A percentile compares a stretch with the other conserved stretches of the same genome.
Evolutionary conservation across 31 red algal species (phyloP).

Genomic region (Bonnemaisonia californica): DNA sequence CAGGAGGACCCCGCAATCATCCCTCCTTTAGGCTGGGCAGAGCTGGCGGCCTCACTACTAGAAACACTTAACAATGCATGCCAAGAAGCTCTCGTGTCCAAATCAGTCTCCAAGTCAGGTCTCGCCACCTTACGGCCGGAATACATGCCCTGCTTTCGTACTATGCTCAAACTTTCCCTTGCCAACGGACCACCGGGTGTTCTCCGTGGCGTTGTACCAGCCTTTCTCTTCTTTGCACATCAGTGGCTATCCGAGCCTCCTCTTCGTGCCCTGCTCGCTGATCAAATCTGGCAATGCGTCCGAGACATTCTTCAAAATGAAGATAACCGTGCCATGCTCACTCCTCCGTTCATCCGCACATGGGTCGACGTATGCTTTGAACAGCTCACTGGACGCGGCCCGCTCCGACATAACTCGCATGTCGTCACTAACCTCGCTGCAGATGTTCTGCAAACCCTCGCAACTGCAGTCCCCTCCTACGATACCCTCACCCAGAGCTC

Average conservation of each 20-base stretch:
- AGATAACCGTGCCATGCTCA: conserved; percentile 64
- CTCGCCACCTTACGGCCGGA: conserved; percentile 24
- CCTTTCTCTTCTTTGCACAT: conserved; percentile 46
- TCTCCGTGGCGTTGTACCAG: conserved; percentile 38
- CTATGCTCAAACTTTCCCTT: conserved; percentile 27
- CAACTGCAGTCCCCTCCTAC: conserved; percentile 19
- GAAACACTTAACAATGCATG: conserved; percentile 32
- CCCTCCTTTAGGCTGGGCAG: conserved; percentile 47
- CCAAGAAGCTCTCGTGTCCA: conserved; percentile 32
- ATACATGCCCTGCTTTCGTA: conserved; percentile 39
- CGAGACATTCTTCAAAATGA: conserved; percentile 56
- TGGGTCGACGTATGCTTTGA: conserved; percentile 69
- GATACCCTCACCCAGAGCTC: conserved; percentile 57
- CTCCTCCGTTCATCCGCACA: conserved; percentile 39
- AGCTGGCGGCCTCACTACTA: conserved; percentile 28
- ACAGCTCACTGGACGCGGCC: conserved; percentile 55
- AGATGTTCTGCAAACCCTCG: conserved; percentile 41
- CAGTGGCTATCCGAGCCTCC: conserved; percentile 55
- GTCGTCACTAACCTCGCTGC: conserved; percentile 36
- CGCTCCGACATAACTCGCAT: conserved; percentile 29
- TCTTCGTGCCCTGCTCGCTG: conserved; percentile 40
- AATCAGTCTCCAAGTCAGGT: conserved; percentile 30
- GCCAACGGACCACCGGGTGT: conserved; percentile 51
- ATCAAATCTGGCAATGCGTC: conserved; percentile 69
- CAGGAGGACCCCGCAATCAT: conserved; percentile 24